Percentiles rank a stretch among this genome's conserved stretches.
Evolutionary conservation across 768 basidiomycete genomes (phyloP).

Genomic region (Leccinellum rugosiceps): DNA sequence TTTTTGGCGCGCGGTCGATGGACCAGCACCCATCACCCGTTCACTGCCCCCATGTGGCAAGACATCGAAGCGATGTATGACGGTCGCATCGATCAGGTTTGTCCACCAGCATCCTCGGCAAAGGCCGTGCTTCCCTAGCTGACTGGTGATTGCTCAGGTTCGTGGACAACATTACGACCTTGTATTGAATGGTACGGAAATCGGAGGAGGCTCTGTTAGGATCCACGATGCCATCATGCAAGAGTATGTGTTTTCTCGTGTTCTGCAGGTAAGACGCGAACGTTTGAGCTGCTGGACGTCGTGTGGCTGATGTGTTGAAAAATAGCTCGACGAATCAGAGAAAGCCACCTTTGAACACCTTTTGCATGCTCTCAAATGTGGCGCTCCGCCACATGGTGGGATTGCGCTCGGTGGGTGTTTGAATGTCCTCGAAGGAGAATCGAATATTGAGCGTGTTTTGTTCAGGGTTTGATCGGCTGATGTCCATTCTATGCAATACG

Average conservation of each 20-base stretch:
- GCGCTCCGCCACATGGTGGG: slow-evolving; percentile 94
- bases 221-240: slow-evolving; percentile 89
- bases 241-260: slow-evolving; percentile 69
- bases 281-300: slow-evolving; percentile 4
- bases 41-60: slow-evolving; percentile 93
- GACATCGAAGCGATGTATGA: slow-evolving; percentile 75
- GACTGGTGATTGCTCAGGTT: slow-evolving; percentile 46
- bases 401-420: slow-evolving; percentile 75
- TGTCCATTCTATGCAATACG: slow-evolving; percentile 86
- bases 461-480: slow-evolving; percentile 87
- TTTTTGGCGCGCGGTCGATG: slow-evolving; percentile 82
- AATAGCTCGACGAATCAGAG: slow-evolving; percentile 71
- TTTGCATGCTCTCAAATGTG: slow-evolving; percentile 80
- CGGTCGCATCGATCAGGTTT: slow-evolving; percentile 59
- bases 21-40: slow-evolving; percentile 93
- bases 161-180: slow-evolving; percentile 97
- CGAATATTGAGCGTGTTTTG: slow-evolving; percentile 1
- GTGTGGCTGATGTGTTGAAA: slow-evolving; percentile 10
- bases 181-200: slow-evolving; percentile 89
- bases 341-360: slow-evolving; percentile 78
- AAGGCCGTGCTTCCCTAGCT: neutral
- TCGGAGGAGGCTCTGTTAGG: slow-evolving; percentile 91
- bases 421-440: slow-evolving; percentile 3
- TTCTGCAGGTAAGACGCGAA: slow-evolving; percentile 65
- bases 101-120: slow-evolving; percentile 16